Evolutionary conservation across 2,329 filamentous ascomycete genomes (phyloP).

Genomic region (Fusarium sp.): DNA sequence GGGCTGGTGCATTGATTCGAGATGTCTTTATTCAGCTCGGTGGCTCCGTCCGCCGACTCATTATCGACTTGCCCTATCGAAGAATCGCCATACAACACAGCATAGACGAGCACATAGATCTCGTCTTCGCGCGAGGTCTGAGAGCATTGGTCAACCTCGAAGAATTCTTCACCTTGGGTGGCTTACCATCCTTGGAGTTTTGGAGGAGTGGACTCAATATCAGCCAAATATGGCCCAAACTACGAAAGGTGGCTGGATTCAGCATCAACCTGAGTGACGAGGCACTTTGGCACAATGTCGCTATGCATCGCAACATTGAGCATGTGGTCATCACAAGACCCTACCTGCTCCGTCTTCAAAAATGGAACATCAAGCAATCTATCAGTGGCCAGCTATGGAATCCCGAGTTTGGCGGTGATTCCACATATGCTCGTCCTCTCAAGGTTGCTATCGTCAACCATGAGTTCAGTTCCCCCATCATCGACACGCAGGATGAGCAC

Average conservation of each 20-base stretch:
- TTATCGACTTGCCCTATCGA: slow-evolving; percentile 33
- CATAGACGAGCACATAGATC: slow-evolving; percentile 9
- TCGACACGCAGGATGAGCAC: neutral
- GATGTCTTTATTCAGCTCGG: slow-evolving; percentile 19
- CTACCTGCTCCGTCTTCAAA: slow-evolving; percentile 14
- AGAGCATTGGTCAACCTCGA: slow-evolving; percentile 20
- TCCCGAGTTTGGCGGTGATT: slow-evolving; percentile 25
- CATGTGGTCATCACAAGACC: slow-evolving; percentile 25
- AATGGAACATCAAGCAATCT: slow-evolving; percentile 32
- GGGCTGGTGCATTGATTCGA: neutral
- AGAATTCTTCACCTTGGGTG: slow-evolving; percentile 32
- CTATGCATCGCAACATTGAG: slow-evolving; percentile 15
- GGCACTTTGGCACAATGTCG: slow-evolving; percentile 28
- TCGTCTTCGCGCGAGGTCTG: slow-evolving; percentile 4
- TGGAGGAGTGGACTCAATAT: slow-evolving; percentile 16
- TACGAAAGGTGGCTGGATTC: slow-evolving; percentile 31
- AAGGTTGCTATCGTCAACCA: slow-evolving; percentile 31
- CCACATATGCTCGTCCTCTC: slow-evolving; percentile 28
- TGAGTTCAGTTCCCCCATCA: slow-evolving; percentile 23
- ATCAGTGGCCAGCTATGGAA: slow-evolving; percentile 27
- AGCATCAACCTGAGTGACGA: slow-evolving; percentile 30
- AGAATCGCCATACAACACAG: slow-evolving; percentile 10
- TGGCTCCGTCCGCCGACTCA: slow-evolving; percentile 23
- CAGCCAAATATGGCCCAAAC: slow-evolving; percentile 21
- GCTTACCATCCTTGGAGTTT: slow-evolving; percentile 26